Base-by-base conservation (phyloP, 176 grass and related monocot genomes). In the Eragrostis curvula region DNA sequence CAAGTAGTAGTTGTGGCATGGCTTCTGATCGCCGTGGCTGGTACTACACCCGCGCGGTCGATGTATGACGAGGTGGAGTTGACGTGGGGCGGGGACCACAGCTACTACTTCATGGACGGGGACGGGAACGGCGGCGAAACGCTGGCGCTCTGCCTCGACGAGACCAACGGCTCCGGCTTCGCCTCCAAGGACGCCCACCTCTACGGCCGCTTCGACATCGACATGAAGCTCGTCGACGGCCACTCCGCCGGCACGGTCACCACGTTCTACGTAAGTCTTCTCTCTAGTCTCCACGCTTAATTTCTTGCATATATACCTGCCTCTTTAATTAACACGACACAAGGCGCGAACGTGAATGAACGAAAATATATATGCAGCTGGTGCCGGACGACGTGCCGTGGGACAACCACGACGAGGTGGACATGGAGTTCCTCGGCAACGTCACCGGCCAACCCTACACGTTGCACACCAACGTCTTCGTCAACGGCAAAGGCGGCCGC, bases 211-310 rank as follows among this genome's bases (percentile, higher is more conserved):
- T 85, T 87, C 50, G 86, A 85, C 83, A 77, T 96, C 82, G 88
- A 96, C 32, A 36, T 96, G 6, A 92, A 84, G 76, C 77, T 96
- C 46, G 85, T 96, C 42, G 79, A 85, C 64, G 70, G 82, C 47
- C 69, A 96, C 83, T 96, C 93, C 7, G 90, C 93, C 70, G 93
- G 93, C 79, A 96, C 93, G 17, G 93, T 93, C 83, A 88, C 90
- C 82, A 87, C 93, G 13, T 75, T 85, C 81, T 96, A 96, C 65
- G 90, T 96, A 79, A 82, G 90, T 73, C n/a, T 9, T n/a, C 25
- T 3, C n/a, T 4, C 3, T 0, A 25, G 20, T n/a, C 20, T 53
- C 1, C 1, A 10, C 55, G 3, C 6, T 57, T 57, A 7, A 5
- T 7, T 56, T 1, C 18, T n/a, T 3, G 16, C 51, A 55, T 21